A percentile compares a stretch with the other conserved stretches of the same genome.
phyloP scores from a whole-genome alignment of 2,329 filamentous ascomycete species.

The Pezizomycotina sp. region DNA sequence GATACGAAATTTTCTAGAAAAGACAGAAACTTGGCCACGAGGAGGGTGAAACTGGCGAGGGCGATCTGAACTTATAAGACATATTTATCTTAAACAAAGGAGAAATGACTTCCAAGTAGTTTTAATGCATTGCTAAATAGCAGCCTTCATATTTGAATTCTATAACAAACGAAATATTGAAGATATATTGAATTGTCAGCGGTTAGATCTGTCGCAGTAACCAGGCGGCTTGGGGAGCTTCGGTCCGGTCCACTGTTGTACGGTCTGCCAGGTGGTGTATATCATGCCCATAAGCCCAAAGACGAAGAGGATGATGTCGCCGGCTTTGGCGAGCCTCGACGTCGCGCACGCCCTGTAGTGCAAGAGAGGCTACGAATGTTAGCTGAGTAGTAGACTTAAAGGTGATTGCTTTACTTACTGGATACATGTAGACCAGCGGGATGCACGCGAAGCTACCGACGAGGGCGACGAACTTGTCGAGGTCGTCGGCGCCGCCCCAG shows the following conservation, averaged over 20 bases:
- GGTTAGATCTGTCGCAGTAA: constrained; percentile 45
- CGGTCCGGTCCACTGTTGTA: constrained; percentile 62
- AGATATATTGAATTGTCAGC: constrained; percentile 4
- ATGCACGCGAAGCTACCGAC: constrained; percentile 97
- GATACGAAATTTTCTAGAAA: too few relatives aligned
- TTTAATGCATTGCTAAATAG: too few relatives aligned
- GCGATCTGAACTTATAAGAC: too few relatives aligned
- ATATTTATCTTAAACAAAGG: too few relatives aligned
- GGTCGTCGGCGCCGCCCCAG: constrained; percentile 78
- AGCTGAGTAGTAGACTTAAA: constrained; percentile 4
- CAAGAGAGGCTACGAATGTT: constrained; percentile 55
- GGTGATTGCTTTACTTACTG: constrained; percentile 44
- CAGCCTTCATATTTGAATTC: too few relatives aligned
- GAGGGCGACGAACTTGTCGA: constrained; percentile 93
- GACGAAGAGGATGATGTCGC: constrained; percentile 60
- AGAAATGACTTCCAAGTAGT: too few relatives aligned
- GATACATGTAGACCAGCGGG: constrained; percentile 92
- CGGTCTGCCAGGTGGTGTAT: constrained; percentile 76
- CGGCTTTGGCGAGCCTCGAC: constrained; percentile 46
- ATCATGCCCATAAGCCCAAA: constrained; percentile 77
- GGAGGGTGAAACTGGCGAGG: too few relatives aligned
- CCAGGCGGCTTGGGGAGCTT: constrained; percentile 38
- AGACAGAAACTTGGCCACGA: too few relatives aligned
- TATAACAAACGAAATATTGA: too few relatives aligned
- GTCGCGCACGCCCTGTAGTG: constrained; percentile 50